Conservation (phyloP, 805 yeast species). For the Maudiozyma pseudohumilis region DNA sequence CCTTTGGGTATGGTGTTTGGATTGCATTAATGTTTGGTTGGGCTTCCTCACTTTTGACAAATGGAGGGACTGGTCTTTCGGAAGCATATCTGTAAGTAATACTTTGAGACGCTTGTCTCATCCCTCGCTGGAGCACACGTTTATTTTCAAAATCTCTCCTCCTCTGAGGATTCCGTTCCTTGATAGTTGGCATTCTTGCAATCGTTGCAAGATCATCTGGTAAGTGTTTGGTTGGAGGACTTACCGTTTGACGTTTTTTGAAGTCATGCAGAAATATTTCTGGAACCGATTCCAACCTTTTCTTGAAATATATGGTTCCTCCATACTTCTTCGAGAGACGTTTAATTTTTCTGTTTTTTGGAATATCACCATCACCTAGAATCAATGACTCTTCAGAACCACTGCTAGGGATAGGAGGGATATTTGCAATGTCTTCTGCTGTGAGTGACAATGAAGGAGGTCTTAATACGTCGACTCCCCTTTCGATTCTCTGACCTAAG, state of each 20-base stretch:
- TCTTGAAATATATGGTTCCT: constrained; percentile 21
- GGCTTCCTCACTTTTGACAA: too few relatives aligned
- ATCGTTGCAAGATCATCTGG: neutral
- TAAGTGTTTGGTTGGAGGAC: neutral
- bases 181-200: neutral
- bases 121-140: constrained; percentile 4
- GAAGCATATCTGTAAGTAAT: neutral
- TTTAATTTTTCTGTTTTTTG: constrained; percentile 3
- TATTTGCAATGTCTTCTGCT: constrained; percentile 17
- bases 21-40: neutral
- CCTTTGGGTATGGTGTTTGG: neutral
- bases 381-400: constrained; percentile 2
- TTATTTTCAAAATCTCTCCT: neutral
- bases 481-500: constrained; percentile 23
- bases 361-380: neutral
- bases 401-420: constrained; percentile 15
- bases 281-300: constrained; percentile 26
- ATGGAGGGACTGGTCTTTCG: neutral
- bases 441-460: constrained; percentile 27
- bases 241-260: constrained; percentile 4
- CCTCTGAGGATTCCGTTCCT: neutral
- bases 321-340: constrained; percentile 18
- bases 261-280: constrained; percentile 23
- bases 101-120: neutral
- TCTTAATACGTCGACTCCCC: constrained; percentile 21